Evolutionary conservation across 805 yeast species (phyloP), one percentile per base, ranked within the genome.

Genomic region (Pachysolen tannophilus): DNA sequence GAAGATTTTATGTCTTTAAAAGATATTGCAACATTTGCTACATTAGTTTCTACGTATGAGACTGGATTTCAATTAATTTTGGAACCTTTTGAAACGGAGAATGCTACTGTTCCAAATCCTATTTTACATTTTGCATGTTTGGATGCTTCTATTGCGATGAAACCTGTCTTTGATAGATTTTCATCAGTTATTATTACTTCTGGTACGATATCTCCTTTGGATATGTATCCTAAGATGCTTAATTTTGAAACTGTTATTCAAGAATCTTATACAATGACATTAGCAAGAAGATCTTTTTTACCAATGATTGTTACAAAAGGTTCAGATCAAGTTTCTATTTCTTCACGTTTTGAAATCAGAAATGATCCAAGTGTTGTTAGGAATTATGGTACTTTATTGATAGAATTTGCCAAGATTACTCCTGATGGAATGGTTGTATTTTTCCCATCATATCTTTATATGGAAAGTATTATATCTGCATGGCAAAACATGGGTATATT

Each of bases 401-500:
- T 92, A 32, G 97, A 92, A 58, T 90, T 87, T 55, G 74, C 97
- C 10, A 92, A 92, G 49, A 81, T 86, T 34, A 90, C 97, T 0
- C 99, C 99, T 0, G 99, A 92, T 61, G 99, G 99, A 4, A 66
- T 92, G 72, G 98, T 92, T 32, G 97, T 92, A 26, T 92, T 92
- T 64, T 92, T 92, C 61, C 99, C 99, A 0, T 83, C 95, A 1
- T 92, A 92, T 65, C 66, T 92, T 26, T 94, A 92, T 56, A 92
- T 92, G 98, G 99, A 92, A 57, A 83, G 94, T 49, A 92, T 92
- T 49, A 90, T 92, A 28, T 85, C 96, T 2, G 88, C 86, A 84
- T 92, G 99, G 99, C 98, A 92, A 61, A 81, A 80, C 10, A 92
- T 92, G 97, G 97, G 97, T 33, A 88, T 92, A 28, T 60, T 92